Conservation (phyloP, 441 rosid genomes). For the Corymbia citriodora region DNA sequence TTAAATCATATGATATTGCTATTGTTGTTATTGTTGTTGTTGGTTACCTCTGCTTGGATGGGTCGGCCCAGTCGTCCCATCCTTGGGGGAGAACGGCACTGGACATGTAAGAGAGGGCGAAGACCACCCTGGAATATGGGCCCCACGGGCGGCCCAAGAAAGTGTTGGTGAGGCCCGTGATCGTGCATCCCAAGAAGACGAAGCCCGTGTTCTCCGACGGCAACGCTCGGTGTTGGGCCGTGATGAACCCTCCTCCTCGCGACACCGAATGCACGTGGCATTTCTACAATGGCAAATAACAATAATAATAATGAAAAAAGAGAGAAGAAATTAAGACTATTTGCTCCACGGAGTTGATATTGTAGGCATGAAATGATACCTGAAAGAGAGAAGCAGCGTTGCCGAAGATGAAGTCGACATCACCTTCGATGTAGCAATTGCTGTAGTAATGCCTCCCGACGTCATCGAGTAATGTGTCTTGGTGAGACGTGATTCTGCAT, state of each 20-base stretch:
- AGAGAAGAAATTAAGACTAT: neutral
- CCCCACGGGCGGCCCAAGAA: conserved; percentile 80
- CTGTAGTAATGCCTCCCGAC: conserved; percentile 57
- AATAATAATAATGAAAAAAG: too few species aligned
- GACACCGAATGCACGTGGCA: conserved; percentile 54
- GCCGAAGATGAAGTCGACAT: neutral
- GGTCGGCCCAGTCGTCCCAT: conserved; percentile 54
- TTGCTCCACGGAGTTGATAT: neutral
- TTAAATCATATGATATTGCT: neutral
- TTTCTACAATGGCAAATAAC: conserved; percentile 17
- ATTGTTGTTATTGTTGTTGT: neutral
- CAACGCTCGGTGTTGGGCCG: conserved; percentile 56
- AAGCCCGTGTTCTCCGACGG: conserved; percentile 47
- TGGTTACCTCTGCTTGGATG: conserved; percentile 25
- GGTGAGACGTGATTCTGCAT: conserved; percentile 53
- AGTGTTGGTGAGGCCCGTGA: conserved; percentile 43
- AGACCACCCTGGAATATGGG: conserved; percentile 56
- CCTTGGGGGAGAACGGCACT: conserved; percentile 34
- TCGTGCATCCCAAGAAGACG: conserved; percentile 60
- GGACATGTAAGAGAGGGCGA: conserved; percentile 45
- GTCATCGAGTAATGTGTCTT: conserved; percentile 69
- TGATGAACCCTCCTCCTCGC: conserved; percentile 39
- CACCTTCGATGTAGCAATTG: conserved; percentile 62
- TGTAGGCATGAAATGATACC: neutral
- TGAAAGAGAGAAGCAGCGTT: neutral